Evolutionary conservation across 176 grass and related monocot species (phyloP), one percentile per base, ranked within the genome.

Genomic region (Elymus sibiricus): DNA sequence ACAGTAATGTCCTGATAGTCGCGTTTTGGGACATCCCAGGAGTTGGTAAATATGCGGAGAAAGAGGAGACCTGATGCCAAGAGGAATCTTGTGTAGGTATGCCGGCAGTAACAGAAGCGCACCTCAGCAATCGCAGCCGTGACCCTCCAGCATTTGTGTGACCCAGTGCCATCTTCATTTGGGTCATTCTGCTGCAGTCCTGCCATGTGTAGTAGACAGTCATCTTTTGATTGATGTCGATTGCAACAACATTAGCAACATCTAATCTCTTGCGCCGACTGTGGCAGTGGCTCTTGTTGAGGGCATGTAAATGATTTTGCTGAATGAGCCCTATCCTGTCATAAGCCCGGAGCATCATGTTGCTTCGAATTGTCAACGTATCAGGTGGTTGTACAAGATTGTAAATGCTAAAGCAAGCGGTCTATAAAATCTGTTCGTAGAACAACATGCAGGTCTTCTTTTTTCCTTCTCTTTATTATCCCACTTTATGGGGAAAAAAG

Each of bases 1-100:
- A 74, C 3, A 25, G 60, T 53, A 53, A 22, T 56, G 35, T 1
- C 31, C 73, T 26, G 59, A 77, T 85, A 17, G 16, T 65, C 1
- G 17, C 3, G 15, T 5, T 6, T 24, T 74, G 40, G 70, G 42
- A 67, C 26, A 11, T 69, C 70, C 7, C 61, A 85, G 83, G 77
- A 25, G 29, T 47, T 76, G 68, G 88, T 86, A 77, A 58, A 89
- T 89, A 89, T 42, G 62, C 3, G 7, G 61, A 85, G 44, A 15
- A 85, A 77, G 31, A 47, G 78, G 49, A 85, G 60, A 60, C 63
- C 66, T 85, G 53, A 66, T 84, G 43, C 68, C 25, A 38, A 17
- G 68, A 66, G 24, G 38, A 44, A 19, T 66, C 28, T 53, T 74
- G 4, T 46, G 40, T 66, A 66, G 32, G 76, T 31, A 73, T 22